Base-by-base conservation (phyloP, 1,284 basidiomycete species). In the Marasmius oreades region DNA sequence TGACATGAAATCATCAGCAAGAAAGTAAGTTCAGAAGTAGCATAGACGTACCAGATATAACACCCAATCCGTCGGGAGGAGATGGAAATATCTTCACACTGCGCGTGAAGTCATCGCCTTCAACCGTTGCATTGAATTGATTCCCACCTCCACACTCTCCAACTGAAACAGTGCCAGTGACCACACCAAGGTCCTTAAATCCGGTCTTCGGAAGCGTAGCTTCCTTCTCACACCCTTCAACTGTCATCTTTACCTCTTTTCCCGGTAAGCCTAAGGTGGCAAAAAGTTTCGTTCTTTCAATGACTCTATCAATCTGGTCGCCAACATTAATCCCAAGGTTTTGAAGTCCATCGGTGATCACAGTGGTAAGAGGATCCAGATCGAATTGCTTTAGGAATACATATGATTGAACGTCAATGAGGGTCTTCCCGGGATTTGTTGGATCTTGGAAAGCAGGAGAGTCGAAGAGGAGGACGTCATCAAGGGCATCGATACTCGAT, bases 381-480 rank as follows among this genome's bases (percentile, higher is more conserved):
- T 67, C 63, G 36, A 71, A 61, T 42, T 69, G 55, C 4, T 65
- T 67, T 1, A 70, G 60, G n/a, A 69, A 73, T 28, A 71, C 73
- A 53, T 70, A 77, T 16, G 73, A 64, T 57, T 73, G 69, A 1
- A 73, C 56, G 37, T 65, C 57, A 23, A 66, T 64, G 24, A 72
- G 58, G 20, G 67, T 70, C 44, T 68, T 66, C 5, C 55, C 63
- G 0, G 67, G 57, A 42, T 72, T 67, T 23, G 59, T 51, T 11
- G 70, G 68, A 53, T 72, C 68, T 18, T 70, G 69, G 53, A 73
- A 74, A 1, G 70, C 71, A 2, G 70, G 68, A 2, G 70, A 68
- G 51, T 75, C 71, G 57, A 74, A 72, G n/a, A 74, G 62, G 28
- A 74, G 63, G 31, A 73, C 65, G 22, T 50, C 28, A 18, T 50